Conservation (phyloP, 768 basidiomycete genomes). For the Termitomyces sp. region DNA sequence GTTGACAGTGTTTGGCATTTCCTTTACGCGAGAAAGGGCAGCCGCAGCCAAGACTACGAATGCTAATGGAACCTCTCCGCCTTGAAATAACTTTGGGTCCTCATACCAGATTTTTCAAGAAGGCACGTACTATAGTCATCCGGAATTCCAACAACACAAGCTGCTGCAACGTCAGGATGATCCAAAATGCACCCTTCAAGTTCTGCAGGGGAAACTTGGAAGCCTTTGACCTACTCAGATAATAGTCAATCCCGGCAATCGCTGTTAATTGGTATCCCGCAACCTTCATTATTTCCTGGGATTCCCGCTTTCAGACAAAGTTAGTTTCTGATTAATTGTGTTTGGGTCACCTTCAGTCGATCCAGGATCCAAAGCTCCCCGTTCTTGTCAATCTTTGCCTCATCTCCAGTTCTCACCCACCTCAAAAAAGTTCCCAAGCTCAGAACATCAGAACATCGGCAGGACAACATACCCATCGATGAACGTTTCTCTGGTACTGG, state of each 20-base stretch:
- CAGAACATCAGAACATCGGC: neutral
- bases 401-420: constrained; percentile 68
- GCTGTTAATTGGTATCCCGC: constrained; percentile 14
- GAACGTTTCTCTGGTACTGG: constrained; percentile 65
- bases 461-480: constrained; percentile 44
- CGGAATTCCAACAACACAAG: constrained; percentile 59
- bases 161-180: constrained; percentile 53
- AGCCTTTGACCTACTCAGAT: constrained; percentile 53
- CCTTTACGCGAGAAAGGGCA: constrained; percentile 28
- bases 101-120: neutral
- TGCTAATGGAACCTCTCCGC: constrained; percentile 66
- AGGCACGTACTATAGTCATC: constrained; percentile 54
- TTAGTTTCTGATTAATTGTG: neutral
- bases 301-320: neutral
- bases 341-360: constrained; percentile 45
- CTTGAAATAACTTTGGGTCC: constrained; percentile 15
- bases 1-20: constrained; percentile 21
- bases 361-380: constrained; percentile 58
- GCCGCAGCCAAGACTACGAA: constrained; percentile 49
- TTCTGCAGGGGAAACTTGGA: constrained; percentile 73
- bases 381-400: constrained; percentile 47
- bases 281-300: constrained; percentile 44
- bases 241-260: constrained; percentile 12
- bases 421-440: constrained; percentile 24
- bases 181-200: constrained; percentile 60